These are phyloP conservation scores for Yamadazyma nakazawae DNA, from an alignment of 805 yeast genomes.

Conservation along the genomic window DNA sequence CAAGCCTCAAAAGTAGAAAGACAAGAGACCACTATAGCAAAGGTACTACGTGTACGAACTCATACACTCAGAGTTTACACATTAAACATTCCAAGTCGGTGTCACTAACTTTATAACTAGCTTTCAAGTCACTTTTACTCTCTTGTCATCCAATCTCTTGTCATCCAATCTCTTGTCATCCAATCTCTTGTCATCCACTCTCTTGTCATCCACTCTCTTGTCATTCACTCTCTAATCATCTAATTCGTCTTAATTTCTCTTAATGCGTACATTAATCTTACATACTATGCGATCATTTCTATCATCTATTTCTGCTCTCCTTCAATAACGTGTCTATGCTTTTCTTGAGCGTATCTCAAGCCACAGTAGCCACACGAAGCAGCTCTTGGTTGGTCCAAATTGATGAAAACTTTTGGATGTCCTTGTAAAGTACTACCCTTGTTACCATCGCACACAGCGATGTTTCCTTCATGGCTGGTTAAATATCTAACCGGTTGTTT, in stretches of 20 bases:
- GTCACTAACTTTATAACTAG: too few relatives aligned
- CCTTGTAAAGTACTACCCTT: slow-evolving; percentile 67
- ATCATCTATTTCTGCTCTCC: not conserved
- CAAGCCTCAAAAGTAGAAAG: too few relatives aligned
- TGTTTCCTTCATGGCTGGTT: slow-evolving; percentile 42
- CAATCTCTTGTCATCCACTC: too few relatives aligned
- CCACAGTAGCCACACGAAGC: slow-evolving; percentile 83
- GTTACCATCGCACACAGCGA: slow-evolving; percentile 84
- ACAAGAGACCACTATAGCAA: too few relatives aligned
- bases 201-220: too few relatives aligned
- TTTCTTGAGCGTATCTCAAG: slow-evolving; percentile 57
- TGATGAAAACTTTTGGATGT: slow-evolving; percentile 80
- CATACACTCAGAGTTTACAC: too few relatives aligned
- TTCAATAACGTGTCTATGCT: slow-evolving; percentile 41
- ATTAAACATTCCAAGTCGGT: too few relatives aligned
- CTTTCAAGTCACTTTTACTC: too few relatives aligned
- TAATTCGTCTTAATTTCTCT: not conserved
- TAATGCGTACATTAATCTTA: not conserved
- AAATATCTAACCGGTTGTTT: slow-evolving; percentile 68
- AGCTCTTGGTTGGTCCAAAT: slow-evolving; percentile 71
- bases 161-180: too few relatives aligned
- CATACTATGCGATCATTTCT: not conserved
- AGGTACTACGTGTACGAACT: too few relatives aligned
- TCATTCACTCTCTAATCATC: not conserved
- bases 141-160: too few relatives aligned